Evolutionary conservation across 371 early-diverging fungal genomes (phyloP).

Genomic region (Coemansia sp.): DNA sequence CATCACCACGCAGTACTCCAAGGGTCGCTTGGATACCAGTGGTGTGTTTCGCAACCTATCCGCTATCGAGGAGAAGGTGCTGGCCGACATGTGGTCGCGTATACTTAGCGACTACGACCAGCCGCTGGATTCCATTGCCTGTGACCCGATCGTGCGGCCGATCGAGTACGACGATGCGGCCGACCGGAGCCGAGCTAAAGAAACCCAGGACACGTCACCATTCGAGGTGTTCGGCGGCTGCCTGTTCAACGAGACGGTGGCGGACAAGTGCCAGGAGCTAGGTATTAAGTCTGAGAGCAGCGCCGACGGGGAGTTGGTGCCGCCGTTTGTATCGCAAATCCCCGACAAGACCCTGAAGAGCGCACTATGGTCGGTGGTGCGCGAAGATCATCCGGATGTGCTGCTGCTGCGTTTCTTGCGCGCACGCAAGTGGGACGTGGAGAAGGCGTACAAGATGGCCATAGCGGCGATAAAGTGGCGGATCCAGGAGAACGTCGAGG

Average conservation of each 20-base stretch:
- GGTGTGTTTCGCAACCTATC: slow-evolving; percentile 52
- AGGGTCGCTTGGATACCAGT: slow-evolving; percentile 42
- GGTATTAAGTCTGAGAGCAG: slow-evolving; percentile 28
- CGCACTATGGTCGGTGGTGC: slow-evolving; percentile 50
- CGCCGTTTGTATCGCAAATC: slow-evolving; percentile 53
- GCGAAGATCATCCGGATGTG: slow-evolving; percentile 57
- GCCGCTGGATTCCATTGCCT: slow-evolving; percentile 44
- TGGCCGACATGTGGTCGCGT: slow-evolving; percentile 59
- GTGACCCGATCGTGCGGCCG: slow-evolving; percentile 34
- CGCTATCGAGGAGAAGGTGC: slow-evolving; percentile 53
- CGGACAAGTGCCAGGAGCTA: slow-evolving; percentile 52
- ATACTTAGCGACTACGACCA: slow-evolving; percentile 56
- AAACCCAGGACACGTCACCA: slow-evolving; percentile 22
- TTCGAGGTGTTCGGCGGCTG: slow-evolving; percentile 50
- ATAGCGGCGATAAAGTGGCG: slow-evolving; percentile 56
- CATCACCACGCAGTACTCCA: slow-evolving; percentile 47
- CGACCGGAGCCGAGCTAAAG: slow-evolving; percentile 44
- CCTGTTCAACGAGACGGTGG: slow-evolving; percentile 56
- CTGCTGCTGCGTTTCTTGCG: slow-evolving; percentile 59
- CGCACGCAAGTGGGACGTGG: slow-evolving; percentile 62
- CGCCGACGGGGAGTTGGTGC: slow-evolving; percentile 32
- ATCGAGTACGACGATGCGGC: slow-evolving; percentile 43
- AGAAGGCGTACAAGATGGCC: slow-evolving; percentile 57
- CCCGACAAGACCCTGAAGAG: slow-evolving; percentile 47
- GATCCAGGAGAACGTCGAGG: slow-evolving; percentile 46